These are phyloP conservation scores for Pseudocercospora cruenta DNA, from an alignment of 2,329 filamentous ascomycete species.

Conservation along the genomic window DNA sequence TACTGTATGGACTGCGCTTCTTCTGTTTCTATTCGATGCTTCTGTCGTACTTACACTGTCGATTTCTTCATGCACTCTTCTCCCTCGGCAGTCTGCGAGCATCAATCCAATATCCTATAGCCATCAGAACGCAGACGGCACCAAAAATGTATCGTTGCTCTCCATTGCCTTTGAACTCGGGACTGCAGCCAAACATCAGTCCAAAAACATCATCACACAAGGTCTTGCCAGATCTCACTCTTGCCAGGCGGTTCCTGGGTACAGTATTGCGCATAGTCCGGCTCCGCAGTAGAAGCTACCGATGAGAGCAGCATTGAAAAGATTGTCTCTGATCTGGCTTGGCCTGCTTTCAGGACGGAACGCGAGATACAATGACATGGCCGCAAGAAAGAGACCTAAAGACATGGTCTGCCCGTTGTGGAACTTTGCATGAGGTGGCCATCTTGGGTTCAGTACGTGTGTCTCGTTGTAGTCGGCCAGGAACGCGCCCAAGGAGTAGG, in stretches of 20 bases:
- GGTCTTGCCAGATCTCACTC: slow-evolving; percentile 38
- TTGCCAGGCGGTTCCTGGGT: slow-evolving; percentile 49
- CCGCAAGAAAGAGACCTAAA: slow-evolving; percentile 47
- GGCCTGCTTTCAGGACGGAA: slow-evolving; percentile 29
- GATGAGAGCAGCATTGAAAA: slow-evolving; percentile 43
- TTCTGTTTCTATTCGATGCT: not conserved
- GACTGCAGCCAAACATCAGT: slow-evolving; percentile 29
- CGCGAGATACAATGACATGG: slow-evolving; percentile 44
- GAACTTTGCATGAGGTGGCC: slow-evolving; percentile 57
- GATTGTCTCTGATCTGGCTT: slow-evolving; percentile 25
- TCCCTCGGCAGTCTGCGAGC: slow-evolving; percentile 25
- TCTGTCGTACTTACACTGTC: not conserved
- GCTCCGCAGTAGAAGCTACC: slow-evolving; percentile 52
- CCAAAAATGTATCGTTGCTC: slow-evolving; percentile 43
- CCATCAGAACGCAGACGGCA: slow-evolving; percentile 31
- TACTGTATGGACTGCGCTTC: not conserved
- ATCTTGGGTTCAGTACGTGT: slow-evolving; percentile 53
- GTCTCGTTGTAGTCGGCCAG: slow-evolving; percentile 44
- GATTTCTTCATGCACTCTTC: slow-evolving; percentile 23
- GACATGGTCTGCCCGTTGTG: slow-evolving; percentile 59
- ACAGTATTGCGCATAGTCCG: slow-evolving; percentile 49
- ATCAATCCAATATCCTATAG: slow-evolving; percentile 40
- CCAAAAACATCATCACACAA: not conserved
- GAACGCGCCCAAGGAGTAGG: slow-evolving; percentile 41
- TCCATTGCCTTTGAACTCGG: slow-evolving; percentile 47